These are phyloP conservation scores for Nicotiana benthamiana DNA, from an alignment of 257 asterid species.

Conservation along the genomic window DNA sequence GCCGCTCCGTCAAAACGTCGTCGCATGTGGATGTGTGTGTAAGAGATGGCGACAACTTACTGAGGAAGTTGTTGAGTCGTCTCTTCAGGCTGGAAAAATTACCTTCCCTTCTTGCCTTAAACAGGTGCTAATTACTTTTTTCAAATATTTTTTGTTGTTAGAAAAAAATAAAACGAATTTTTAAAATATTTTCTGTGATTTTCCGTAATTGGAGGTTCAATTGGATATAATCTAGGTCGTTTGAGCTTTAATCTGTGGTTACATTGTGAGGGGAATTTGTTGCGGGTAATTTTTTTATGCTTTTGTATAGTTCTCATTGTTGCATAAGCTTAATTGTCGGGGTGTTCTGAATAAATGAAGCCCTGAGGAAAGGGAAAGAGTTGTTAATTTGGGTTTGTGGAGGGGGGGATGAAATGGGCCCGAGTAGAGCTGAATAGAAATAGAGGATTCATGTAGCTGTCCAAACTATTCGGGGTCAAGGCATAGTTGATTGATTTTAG, in stretches of 20 bases:
- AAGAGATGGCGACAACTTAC: conserved; percentile 85
- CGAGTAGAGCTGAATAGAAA: not conserved
- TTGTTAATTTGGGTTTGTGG: not conserved
- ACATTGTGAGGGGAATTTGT: not conserved
- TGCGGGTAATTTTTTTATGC: not conserved
- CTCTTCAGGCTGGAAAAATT: conserved; percentile 47
- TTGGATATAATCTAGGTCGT: not conserved
- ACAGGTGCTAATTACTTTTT: conserved; percentile 37
- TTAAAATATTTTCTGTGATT: not conserved
- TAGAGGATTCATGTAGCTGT: not conserved
- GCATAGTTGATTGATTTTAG: not conserved
- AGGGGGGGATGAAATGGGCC: not conserved
- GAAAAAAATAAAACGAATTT: not conserved
- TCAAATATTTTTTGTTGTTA: not conserved
- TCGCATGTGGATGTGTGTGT: conserved; percentile 86
- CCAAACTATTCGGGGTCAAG: not conserved
- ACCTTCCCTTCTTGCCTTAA: conserved; percentile 87
- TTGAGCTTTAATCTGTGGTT: not conserved
- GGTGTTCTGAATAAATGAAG: not conserved
- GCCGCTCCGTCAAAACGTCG: conserved; percentile 85
- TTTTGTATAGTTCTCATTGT: not conserved
- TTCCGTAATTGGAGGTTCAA: not conserved
- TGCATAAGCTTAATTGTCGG: not conserved
- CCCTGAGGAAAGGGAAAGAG: not conserved
- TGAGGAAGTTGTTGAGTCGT: conserved; percentile 50